Evolutionary conservation across 257 asterid genomes (phyloP), one percentile per base, ranked within the genome.

Genomic region (Voacanga thouarsii): DNA sequence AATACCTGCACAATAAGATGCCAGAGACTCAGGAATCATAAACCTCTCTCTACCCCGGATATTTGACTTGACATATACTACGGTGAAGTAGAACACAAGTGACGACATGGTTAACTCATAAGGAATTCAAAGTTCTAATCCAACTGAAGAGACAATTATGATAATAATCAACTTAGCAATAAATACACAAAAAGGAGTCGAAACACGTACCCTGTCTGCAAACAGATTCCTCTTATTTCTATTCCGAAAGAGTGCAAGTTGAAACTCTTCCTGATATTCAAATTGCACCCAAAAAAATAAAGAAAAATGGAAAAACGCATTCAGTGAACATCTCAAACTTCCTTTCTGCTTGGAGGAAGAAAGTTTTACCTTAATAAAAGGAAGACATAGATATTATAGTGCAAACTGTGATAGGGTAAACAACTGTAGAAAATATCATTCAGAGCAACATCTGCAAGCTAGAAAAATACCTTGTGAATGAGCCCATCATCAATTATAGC

Each of bases 231-330:
- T 86, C 88, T 71, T 85, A 88, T 90, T 87, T 83, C 77, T 78
- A 86, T 92, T 93, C 87, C 94, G 80, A 69, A 95, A 92, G 77
- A 95, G 92, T 23, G 99, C 98, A 55, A 95, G 85, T 89, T 93
- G 97, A 85, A 95, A 91, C 73, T 95, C 99, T 87, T 92, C 99
- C 99, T 95, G 88, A 69, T 44, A 80, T 86, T 14, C 61, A 37
- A 50, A 71, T 83, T 39, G 53, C 79, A 82, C 19, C 6, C n/a
- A n/a, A 43, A 43, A 61, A 68, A 80, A 70, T 50, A 33, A 33
- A 33, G 1, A 33, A 33, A 33, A 33, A 33, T 33, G 2, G 2
- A 33, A 1, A 33, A 33, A 33, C 37, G 63, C 61, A 75, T 49
- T 64, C 19, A 43, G 80, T 45, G 69, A 39, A 66, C 0, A 16